Evolutionary conservation across 2,329 filamentous ascomycete genomes (phyloP).

Genomic region (Colletotrichum sp.): DNA sequence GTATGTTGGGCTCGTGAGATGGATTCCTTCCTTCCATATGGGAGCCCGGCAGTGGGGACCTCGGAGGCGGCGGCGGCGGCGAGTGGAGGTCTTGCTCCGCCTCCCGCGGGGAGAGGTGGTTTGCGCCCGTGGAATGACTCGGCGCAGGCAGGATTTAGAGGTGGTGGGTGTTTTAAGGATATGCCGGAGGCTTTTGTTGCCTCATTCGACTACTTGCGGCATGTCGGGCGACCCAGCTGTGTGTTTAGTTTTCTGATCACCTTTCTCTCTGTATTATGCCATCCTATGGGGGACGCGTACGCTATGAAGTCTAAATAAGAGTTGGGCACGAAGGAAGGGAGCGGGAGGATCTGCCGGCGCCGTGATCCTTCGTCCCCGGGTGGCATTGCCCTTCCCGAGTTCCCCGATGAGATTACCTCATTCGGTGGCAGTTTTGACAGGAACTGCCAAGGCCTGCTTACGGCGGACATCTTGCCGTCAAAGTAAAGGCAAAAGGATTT

Average conservation of each 20-base stretch:
- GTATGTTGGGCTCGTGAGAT: not conserved
- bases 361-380: not conserved
- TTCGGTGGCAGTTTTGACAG: not conserved
- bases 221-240: not conserved
- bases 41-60: not conserved
- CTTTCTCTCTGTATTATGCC: not conserved
- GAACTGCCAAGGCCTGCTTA: not conserved
- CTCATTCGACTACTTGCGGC: not conserved
- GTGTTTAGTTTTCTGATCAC: not conserved
- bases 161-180: not conserved
- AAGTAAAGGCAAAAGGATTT: not conserved
- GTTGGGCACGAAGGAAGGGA: not conserved
- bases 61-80: not conserved
- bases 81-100: not conserved
- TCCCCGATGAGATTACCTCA: not conserved
- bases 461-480: not conserved
- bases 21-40: not conserved
- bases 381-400: not conserved
- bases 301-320: not conserved
- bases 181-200: not conserved
- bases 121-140: not conserved
- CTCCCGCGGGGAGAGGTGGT: not conserved
- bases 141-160: not conserved
- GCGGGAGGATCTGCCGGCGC: not conserved
- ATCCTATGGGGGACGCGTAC: not conserved